Conservation (phyloP, 495 filamentous ascomycete genomes). For the Patellaria atrata region DNA sequence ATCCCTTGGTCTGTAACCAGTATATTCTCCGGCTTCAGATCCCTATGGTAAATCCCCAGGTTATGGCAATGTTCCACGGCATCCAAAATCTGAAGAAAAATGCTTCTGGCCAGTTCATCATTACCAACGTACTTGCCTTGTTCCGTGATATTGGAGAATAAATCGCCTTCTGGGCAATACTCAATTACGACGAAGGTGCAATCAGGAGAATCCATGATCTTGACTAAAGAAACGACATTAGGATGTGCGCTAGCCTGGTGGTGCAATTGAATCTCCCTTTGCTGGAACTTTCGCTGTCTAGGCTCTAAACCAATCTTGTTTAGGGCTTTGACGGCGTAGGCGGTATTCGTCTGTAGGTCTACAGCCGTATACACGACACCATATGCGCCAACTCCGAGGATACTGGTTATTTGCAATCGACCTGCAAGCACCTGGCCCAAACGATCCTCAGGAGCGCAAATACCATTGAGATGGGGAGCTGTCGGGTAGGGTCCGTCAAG, state of each 20-base stretch:
- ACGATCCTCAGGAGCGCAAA: slow-evolving; percentile 63
- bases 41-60: slow-evolving; percentile 89
- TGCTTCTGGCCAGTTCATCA: slow-evolving; percentile 70
- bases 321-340: slow-evolving; percentile 92
- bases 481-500: no score
- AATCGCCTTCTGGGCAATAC: slow-evolving; percentile 91
- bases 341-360: slow-evolving; percentile 66
- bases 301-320: slow-evolving; percentile 83
- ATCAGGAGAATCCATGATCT: slow-evolving; percentile 84
- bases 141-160: slow-evolving; percentile 96
- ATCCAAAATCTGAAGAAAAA: slow-evolving; percentile 94
- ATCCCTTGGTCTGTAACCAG: slow-evolving; percentile 75
- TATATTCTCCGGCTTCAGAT: slow-evolving; percentile 97
- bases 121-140: slow-evolving; percentile 83
- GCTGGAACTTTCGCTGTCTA: slow-evolving; percentile 79
- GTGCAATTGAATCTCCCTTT: slow-evolving; percentile 83
- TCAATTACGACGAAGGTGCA: slow-evolving; percentile 96
- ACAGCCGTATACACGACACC: slow-evolving; percentile 91
- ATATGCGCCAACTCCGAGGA: slow-evolving; percentile 89
- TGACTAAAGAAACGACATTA: slow-evolving; percentile 86
- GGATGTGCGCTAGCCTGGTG: slow-evolving; percentile 74
- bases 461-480: slow-evolving; percentile 35
- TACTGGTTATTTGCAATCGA: slow-evolving; percentile 66
- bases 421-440: slow-evolving; percentile 72
- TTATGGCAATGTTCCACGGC: slow-evolving; percentile 92